Base-by-base conservation (phyloP, 257 asterid species). In the Solanum lignicaule region DNA sequence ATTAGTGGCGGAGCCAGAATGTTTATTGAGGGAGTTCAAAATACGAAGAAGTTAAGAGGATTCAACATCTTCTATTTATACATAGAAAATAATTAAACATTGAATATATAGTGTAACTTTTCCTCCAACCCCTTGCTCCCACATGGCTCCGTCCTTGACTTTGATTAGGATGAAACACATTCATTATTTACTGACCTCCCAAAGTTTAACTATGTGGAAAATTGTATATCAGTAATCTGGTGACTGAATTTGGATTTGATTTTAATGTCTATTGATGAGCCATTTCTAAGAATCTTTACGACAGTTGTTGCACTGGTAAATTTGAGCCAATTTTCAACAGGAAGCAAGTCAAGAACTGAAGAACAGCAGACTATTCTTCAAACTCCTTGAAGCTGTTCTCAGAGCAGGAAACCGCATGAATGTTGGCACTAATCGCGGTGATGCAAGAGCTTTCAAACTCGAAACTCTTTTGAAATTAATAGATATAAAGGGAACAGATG, bases 391-490 rank as follows among this genome's bases (percentile, higher is more conserved):
- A 84, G 98, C 98, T 43, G 98, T 95, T 85, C 94, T 95, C 3
- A 92, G 93, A 92, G 92, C 98, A 0, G 98, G 98, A 41, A 95
- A 95, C 74, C 95, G 96, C 87, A 95, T 95, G 98, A 95, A 94
- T 27, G 92, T 90, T 11, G 98, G 98, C 23, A 95, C 98, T 23
- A 92, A 88, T 89, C 95, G 97, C n/a, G 97, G 97, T 10, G 92
- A 92, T 18, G 98, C 97, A 72, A 93, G 90, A 76, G 94, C 97
- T 20, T 95, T 94, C 60, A 95, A 93, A 90, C 97, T 95, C 15
- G 96, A 94, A 83, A 95, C 97, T 2, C 97, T 95, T 43, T 89
- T 95, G 36, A 95, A 95, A 79, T 78, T 95, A 83, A 87, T 95
- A 4, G 98, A 94, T 55, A 93, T 95, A 71, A 94, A 91, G 89